Evolutionary conservation across 306 rosid genomes (phyloP).

Genomic region (Astragalus glycyphyllos): DNA sequence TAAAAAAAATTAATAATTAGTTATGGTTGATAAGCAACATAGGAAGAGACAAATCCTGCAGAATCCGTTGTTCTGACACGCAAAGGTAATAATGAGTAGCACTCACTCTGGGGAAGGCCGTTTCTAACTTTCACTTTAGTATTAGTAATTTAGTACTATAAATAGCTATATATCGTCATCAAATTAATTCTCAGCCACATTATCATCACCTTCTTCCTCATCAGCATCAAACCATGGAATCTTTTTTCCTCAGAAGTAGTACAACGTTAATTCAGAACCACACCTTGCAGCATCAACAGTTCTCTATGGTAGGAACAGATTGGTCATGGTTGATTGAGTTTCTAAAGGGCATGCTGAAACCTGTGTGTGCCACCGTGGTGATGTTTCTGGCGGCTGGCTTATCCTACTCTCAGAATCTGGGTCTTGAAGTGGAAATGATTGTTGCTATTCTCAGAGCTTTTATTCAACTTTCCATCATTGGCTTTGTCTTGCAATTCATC

Average conservation of each 20-base stretch:
- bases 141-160: no score
- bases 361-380: slow-evolving; percentile 67
- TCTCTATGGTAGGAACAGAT: slow-evolving; percentile 37
- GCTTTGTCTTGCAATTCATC: slow-evolving; percentile 89
- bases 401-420: slow-evolving; percentile 72
- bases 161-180: no score
- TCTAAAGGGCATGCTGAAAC: slow-evolving; percentile 81
- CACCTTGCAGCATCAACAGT: slow-evolving; percentile 15
- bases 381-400: slow-evolving; percentile 67
- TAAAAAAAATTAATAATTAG: not conserved
- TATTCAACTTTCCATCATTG: slow-evolving; percentile 86
- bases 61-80: slow-evolving; percentile 16
- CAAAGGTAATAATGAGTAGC: not conserved
- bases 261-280: slow-evolving; percentile 25
- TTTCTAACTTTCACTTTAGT: slow-evolving; percentile 21
- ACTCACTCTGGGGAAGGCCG: slow-evolving; percentile 48
- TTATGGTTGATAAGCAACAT: not conserved
- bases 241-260: not conserved
- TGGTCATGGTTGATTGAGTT: slow-evolving; percentile 64
- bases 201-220: not conserved
- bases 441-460: slow-evolving; percentile 77
- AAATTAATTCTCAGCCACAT: not conserved
- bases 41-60: slow-evolving; percentile 31
- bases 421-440: slow-evolving; percentile 74
- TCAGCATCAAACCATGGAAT: slow-evolving; percentile 29